Percentiles rank a stretch among this genome's conserved stretches.
These are phyloP conservation scores for Hygrophoropsis aurantiaca DNA, from an alignment of 768 basidiomycete genomes.

Conservation along the genomic window DNA sequence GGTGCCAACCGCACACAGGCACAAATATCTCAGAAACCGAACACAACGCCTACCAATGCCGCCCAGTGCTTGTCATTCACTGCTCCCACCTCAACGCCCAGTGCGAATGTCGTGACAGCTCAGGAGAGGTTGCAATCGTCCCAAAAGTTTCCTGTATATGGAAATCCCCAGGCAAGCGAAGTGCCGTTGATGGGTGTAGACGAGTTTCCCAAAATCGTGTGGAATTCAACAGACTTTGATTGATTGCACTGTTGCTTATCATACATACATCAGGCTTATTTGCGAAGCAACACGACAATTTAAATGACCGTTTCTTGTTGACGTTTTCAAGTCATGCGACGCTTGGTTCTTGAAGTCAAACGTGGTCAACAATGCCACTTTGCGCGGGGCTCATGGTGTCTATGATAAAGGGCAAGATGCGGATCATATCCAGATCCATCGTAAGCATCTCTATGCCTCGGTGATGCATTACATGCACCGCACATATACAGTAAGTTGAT, in stretches of 20 bases:
- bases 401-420: constrained; percentile 27
- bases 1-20: constrained; percentile 24
- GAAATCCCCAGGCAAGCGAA: constrained; percentile 1
- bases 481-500: no score
- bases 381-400: constrained; percentile 32
- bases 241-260: no score
- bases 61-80: constrained; percentile 23
- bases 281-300: no score
- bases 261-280: no score
- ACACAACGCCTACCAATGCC: constrained; percentile 23
- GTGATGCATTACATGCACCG: no score
- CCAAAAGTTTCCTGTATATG: constrained; percentile 15
- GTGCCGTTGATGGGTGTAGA: constrained; percentile 12
- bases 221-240: neutral
- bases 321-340: no score
- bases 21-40: constrained; percentile 28
- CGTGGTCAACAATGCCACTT: no score
- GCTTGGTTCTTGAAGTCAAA: no score
- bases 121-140: constrained; percentile 6
- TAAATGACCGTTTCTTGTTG: no score
- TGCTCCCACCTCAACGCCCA: constrained; percentile 24
- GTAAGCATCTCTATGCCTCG: constrained; percentile 20
- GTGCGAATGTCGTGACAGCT: constrained; percentile 12
- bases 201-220: constrained; percentile 12
- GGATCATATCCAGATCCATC: constrained; percentile 33